These are phyloP conservation scores for Stagonosporopsis tanaceti DNA, from an alignment of 2,329 filamentous ascomycete genomes.

Conservation along the genomic window DNA sequence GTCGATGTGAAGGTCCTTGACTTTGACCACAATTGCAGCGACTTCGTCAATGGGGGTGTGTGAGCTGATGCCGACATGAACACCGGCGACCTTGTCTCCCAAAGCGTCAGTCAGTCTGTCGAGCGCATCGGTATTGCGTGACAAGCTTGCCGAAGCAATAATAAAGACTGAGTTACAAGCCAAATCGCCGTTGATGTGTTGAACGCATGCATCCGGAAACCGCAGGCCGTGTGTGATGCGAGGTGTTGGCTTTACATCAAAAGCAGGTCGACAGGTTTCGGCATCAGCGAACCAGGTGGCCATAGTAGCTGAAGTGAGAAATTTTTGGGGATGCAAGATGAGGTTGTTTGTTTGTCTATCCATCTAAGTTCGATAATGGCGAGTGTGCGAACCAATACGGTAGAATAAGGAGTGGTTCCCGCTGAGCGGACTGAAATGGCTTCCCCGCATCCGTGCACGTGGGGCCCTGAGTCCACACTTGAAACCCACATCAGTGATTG, in stretches of 20 bases:
- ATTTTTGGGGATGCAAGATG: background rate
- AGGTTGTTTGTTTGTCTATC: background rate
- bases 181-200: slow-evolving; percentile 1
- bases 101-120: slow-evolving; percentile 1
- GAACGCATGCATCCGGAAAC: slow-evolving; percentile 2
- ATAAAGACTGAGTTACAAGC: background rate
- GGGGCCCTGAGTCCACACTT: background rate
- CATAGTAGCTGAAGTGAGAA: background rate
- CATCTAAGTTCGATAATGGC: background rate
- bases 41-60: slow-evolving; percentile 3
- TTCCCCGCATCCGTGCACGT: slow-evolving; percentile 1
- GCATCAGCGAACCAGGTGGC: slow-evolving; percentile 1
- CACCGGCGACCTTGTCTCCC: slow-evolving; percentile 5
- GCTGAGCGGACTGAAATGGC: background rate
- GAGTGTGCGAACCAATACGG: background rate
- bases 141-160: slow-evolving; percentile 3
- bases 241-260: slow-evolving; percentile 2
- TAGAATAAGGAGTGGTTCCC: background rate
- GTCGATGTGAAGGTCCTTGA: slow-evolving; percentile 1
- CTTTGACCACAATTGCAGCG: background rate
- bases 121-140: slow-evolving; percentile 3
- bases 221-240: slow-evolving; percentile 4
- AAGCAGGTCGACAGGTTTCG: slow-evolving; percentile 5
- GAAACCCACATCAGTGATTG: slow-evolving; percentile 3
- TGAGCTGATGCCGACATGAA: slow-evolving; percentile 2